Evolutionary conservation across 768 basidiomycete species (phyloP), one percentile per base, ranked within the genome.

Genomic region (Boletellus sp.): DNA sequence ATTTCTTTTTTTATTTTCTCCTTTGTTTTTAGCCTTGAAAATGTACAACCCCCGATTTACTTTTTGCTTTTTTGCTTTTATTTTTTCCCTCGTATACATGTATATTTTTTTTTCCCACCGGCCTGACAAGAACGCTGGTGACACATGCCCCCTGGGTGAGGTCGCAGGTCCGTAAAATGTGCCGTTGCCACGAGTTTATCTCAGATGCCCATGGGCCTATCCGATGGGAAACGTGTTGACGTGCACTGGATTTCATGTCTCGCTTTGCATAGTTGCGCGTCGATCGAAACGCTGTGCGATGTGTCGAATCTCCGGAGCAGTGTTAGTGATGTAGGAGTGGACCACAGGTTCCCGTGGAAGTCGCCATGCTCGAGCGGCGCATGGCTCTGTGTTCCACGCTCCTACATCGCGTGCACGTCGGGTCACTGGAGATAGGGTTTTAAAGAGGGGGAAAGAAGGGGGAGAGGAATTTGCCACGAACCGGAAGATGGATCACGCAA

Each of bases 161-260:
- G 59, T 56, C 50, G 51, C 59, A 66, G 56, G 64, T 59, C 53
- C 54, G 52, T 55, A 48, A 28, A 4, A 23, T 61, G 53, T 45
- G 40, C 51, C 23, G 58, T 58, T 58, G 46, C 58, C 61, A 65
- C 63, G 62, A 61, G 58, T 60, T 55, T 63, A 64, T 66, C 63
- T 65, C 56, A 56, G 51, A 58, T 62, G 37, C 36, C 45, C 51
- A 28, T 28, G 28, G 28, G 7, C 28, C 28, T 10, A 9, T 47
- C 46, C 37, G 36, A 51, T 61, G 59, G 51, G 56, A 36, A 42
- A 42, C 35, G 28, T 26, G 37, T 39, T 39, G 45, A 39, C 36
- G 36, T 43, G 16, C 49, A 38, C 23, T 51, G 22, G 24, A 43
- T 47, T 37, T 42, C 40, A n/a, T n/a, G n/a, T n/a, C n/a, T n/a